phyloP scores from a whole-genome alignment of 371 early-diverging fungal species.

The Entomophthora muscae region DNA sequence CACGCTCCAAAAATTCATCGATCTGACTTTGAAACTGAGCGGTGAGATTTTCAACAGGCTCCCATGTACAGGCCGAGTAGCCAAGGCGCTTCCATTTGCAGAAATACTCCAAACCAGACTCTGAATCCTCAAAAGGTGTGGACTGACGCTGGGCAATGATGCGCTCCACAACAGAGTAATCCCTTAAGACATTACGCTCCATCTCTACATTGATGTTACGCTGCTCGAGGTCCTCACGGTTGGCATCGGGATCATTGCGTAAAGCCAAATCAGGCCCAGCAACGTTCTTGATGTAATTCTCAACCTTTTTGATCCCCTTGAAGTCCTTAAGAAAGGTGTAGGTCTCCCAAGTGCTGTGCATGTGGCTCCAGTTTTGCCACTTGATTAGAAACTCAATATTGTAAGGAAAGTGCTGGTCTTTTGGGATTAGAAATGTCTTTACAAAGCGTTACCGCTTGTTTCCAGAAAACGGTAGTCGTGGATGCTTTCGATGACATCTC shows the following conservation, averaged over 20 bases:
- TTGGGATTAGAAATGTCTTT: neutral
- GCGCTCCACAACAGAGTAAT: constrained; percentile 77
- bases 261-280: constrained; percentile 40
- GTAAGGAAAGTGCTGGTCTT: neutral
- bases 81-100: constrained; percentile 82
- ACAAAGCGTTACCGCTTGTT: constrained; percentile 8
- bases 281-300: constrained; percentile 59
- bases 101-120: constrained; percentile 46
- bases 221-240: constrained; percentile 75
- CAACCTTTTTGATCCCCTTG: constrained; percentile 80
- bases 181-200: constrained; percentile 58
- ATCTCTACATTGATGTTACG: constrained; percentile 64
- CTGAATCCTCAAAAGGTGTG: constrained; percentile 12
- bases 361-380: constrained; percentile 82
- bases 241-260: constrained; percentile 43
- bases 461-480: constrained; percentile 29
- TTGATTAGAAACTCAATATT: constrained; percentile 76
- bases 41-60: constrained; percentile 36
- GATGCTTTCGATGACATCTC: constrained; percentile 42
- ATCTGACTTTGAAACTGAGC: constrained; percentile 53
- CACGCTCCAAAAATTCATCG: constrained; percentile 67
- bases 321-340: constrained; percentile 35
- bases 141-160: constrained; percentile 49
- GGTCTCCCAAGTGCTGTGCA: constrained; percentile 84
- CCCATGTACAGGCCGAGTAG: constrained; percentile 87